These are phyloP conservation scores for Rhodotorula sp. DNA, from an alignment of 1,284 basidiomycete species.

Conservation along the genomic window DNA sequence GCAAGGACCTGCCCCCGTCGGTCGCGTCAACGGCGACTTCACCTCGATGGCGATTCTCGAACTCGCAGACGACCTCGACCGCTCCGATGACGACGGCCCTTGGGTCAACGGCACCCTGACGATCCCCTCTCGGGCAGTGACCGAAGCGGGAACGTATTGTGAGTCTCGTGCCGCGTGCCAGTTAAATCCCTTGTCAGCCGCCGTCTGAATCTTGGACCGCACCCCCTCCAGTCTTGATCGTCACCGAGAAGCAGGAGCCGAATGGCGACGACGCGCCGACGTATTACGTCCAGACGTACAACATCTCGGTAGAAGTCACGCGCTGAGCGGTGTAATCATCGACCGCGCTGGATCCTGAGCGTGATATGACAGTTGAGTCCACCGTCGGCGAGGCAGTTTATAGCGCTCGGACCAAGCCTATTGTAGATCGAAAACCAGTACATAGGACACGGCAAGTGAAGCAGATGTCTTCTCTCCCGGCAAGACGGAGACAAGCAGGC, in stretches of 20 bases:
- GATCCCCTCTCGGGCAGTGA: neutral
- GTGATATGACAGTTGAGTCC: too few relatives aligned
- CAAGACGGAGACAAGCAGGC: too few relatives aligned
- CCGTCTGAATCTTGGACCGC: neutral
- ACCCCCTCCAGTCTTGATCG: neutral
- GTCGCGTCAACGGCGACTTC: neutral
- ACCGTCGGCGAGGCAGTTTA: neutral
- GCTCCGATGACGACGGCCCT: neutral
- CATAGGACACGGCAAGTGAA: too few relatives aligned
- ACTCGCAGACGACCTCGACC: neutral
- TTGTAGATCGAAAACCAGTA: too few relatives aligned
- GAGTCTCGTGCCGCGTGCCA: neutral
- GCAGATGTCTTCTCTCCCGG: too few relatives aligned
- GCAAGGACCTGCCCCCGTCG: conserved; percentile 3
- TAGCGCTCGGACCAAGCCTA: neutral
- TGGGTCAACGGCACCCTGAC: neutral
- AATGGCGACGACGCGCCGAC: neutral
- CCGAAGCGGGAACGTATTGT: neutral
- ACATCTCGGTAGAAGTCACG: neutral
- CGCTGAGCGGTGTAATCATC: neutral
- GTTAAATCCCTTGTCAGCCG: neutral
- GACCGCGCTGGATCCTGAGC: neutral
- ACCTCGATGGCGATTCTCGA: neutral
- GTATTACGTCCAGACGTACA: neutral
- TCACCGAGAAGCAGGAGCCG: neutral